Conservation (phyloP, 2,329 filamentous ascomycete genomes). For the Penicillium sp. region DNA sequence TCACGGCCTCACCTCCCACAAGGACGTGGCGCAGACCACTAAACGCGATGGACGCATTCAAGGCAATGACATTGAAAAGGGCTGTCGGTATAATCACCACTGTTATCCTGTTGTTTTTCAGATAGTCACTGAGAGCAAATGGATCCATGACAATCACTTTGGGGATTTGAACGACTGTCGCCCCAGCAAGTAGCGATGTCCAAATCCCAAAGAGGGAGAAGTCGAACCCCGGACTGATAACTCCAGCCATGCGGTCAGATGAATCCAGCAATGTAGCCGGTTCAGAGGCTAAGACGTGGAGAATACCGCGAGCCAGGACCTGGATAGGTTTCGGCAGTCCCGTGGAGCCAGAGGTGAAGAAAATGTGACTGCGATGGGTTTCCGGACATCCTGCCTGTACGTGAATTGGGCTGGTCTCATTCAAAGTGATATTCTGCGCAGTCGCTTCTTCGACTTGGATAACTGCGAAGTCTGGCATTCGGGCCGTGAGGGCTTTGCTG, state of each 20-base stretch:
- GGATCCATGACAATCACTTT: slow-evolving; percentile 10
- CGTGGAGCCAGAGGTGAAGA: slow-evolving; percentile 66
- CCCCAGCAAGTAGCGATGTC: slow-evolving; percentile 8
- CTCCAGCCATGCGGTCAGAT: slow-evolving; percentile 10
- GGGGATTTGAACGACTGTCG: slow-evolving; percentile 3
- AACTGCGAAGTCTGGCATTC: neutral
- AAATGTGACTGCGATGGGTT: slow-evolving; percentile 12
- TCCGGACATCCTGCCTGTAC: neutral
- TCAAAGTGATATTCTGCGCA: neutral
- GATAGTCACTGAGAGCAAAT: slow-evolving; percentile 4
- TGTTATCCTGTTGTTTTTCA: neutral
- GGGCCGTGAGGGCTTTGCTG: neutral
- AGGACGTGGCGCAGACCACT: slow-evolving; percentile 4
- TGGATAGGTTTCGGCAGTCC: slow-evolving; percentile 75
- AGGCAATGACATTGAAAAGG: slow-evolving; percentile 8
- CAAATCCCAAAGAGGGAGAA: slow-evolving; percentile 13
- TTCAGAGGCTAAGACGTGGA: slow-evolving; percentile 5
- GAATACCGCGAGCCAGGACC: slow-evolving; percentile 56
- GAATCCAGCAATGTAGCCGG: slow-evolving; percentile 5
- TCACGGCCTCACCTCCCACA: slow-evolving; percentile 11
- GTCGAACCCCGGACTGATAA: slow-evolving; percentile 19
- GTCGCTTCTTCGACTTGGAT: neutral
- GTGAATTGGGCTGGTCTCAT: neutral
- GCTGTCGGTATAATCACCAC: slow-evolving; percentile 8
- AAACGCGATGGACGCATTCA: slow-evolving; percentile 9